A percentile compares a stretch with the other conserved stretches of the same genome.
Conservation (phyloP, 2,329 filamentous ascomycete species). For the Paecilomyces sp. region DNA sequence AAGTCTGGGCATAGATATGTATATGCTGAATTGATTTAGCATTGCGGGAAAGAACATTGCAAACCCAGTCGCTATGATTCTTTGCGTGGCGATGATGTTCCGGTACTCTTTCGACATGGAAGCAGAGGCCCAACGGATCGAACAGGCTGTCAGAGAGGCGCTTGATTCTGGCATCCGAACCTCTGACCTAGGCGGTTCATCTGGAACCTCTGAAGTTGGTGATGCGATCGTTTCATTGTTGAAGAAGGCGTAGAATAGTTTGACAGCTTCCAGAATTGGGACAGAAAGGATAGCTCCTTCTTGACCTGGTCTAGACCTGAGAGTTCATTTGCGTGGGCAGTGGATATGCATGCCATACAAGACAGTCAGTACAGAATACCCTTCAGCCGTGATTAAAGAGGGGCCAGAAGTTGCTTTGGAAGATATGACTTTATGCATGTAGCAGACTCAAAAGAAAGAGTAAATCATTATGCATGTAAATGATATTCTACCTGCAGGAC, state of each 20-base stretch:
- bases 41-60: conserved; percentile 83
- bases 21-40: conserved; percentile 70
- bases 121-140: conserved; percentile 66
- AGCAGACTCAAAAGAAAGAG: no score
- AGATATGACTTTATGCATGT: no score
- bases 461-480: neutral
- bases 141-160: conserved; percentile 68
- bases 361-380: no score
- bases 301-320: no score
- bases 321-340: no score
- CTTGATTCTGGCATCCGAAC: conserved; percentile 71
- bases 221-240: conserved; percentile 69
- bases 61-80: conserved; percentile 80
- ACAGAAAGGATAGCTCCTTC: no score
- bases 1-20: no score
- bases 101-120: conserved; percentile 78
- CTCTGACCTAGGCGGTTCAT: conserved; percentile 69
- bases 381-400: no score
- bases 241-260: conserved; percentile 29
- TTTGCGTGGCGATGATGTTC: conserved; percentile 89
- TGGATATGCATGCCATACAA: no score
- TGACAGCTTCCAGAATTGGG: neutral
- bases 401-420: no score
- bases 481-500: neutral
- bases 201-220: conserved; percentile 64